A percentile compares a stretch with the other conserved stretches of the same genome.
Evolutionary conservation across 179 eudicot genomes (phyloP).

Genomic region (Corrigiola litoralis): DNA sequence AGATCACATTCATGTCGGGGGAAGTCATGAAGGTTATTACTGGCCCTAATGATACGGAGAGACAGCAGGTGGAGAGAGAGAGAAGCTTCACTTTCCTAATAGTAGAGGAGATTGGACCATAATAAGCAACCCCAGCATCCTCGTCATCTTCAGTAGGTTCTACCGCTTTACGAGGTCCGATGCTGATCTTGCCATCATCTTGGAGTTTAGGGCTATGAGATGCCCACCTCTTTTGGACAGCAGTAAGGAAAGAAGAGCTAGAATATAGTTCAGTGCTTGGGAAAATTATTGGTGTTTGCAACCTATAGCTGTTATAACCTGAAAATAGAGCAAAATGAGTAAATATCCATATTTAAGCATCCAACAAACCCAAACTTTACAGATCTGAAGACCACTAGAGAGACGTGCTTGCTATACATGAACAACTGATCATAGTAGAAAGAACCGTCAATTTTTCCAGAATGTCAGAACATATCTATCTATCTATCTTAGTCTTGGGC

Average conservation of each 20-base stretch:
- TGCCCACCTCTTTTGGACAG: conserved; percentile 55
- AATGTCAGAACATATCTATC: no score
- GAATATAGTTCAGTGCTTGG: conserved; percentile 23
- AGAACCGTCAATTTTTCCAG: neutral
- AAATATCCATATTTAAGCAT: neutral
- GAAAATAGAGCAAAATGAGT: conserved; percentile 23
- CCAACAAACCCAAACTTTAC: neutral
- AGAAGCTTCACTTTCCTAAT: conserved; percentile 88
- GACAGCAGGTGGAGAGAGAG: conserved; percentile 86
- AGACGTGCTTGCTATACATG: neutral
- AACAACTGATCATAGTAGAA: neutral
- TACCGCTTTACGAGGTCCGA: conserved; percentile 57
- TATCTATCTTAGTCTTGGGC: no score
- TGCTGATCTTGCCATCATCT: conserved; percentile 71
- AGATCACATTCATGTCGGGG: conserved; percentile 66
- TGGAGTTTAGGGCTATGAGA: conserved; percentile 46
- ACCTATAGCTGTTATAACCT: conserved; percentile 37
- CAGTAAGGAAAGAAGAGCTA: conserved; percentile 23
- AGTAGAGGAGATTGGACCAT: conserved; percentile 83
- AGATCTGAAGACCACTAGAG: neutral
- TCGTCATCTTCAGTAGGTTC: conserved; percentile 34
- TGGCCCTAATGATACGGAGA: conserved; percentile 85
- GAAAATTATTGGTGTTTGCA: conserved; percentile 27
- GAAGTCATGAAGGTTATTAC: conserved; percentile 94
- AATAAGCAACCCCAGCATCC: conserved; percentile 39